Base-by-base conservation (phyloP, 2,329 filamentous ascomycete genomes). In the Pseudogymnoascus sp. region DNA sequence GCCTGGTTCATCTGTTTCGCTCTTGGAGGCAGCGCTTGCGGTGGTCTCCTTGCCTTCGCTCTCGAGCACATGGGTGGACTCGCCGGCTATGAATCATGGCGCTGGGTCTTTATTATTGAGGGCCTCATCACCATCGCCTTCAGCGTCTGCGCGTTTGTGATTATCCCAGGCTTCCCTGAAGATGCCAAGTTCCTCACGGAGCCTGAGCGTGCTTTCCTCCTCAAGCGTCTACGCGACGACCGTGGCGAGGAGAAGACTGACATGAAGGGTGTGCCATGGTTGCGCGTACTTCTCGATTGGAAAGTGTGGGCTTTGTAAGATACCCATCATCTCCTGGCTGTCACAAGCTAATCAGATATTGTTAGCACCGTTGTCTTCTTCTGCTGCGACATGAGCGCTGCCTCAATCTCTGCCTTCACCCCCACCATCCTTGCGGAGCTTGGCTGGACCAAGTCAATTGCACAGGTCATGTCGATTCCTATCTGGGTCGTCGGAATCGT, bases 61-160 rank as follows among this genome's bases (percentile, higher is more conserved):
- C 74, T 78, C 61, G 68, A 70, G 20, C 67, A 74, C 39, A 72
- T 79, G 69, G 70, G 76, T 35, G 77, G 76, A 0, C 64, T 71
- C 14, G 71, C 68, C 9, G 76, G 76, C 7, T 75, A 75, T 59
- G 66, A 67, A 38, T 70, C 73, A 14, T 78, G 76, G 76, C 71
- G 75, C 18, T 79, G 77, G 78, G 76, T 80, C 36, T 80, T 80
- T 66, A 77, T 80, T 30, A 62, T 65, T 14, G 63, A 65, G 58
- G 62, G 63, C 5, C 43, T 62, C 22, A 57, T 65, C 18, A 63
- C 63, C 18, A 54, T 66, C 25, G 62, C 62, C 7, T 25, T 41
- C 16, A 36, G 36, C 7, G 20, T 35, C 12, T 25, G 58, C 36
- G 60, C 36, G 2, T 50, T 59, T 28, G 47, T 63, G 20, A 57